Conservation (phyloP, 75 land plant species). For the Cryptomeria japonica region DNA sequence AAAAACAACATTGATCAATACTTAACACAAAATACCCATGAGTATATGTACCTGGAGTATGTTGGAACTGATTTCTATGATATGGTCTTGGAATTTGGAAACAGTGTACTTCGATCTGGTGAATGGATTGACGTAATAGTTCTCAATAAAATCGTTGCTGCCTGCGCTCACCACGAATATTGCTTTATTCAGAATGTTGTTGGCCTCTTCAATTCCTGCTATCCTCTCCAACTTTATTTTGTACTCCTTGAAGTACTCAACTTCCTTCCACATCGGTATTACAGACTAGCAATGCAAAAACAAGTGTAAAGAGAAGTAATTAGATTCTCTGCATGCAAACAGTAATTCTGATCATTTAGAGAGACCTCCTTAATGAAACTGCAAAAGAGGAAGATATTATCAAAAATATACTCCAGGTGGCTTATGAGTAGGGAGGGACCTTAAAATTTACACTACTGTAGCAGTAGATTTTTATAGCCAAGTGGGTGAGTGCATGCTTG, state of each 20-base stretch:
- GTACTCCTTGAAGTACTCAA: slow-evolving; percentile 46
- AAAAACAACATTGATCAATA: too few species aligned
- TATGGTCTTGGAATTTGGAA: slow-evolving; percentile 29
- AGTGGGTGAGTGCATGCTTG: neutral
- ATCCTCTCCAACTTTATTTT: slow-evolving; percentile 4
- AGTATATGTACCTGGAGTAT: slow-evolving; percentile 24
- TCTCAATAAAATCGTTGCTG: slow-evolving; percentile 45
- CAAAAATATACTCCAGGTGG: neutral
- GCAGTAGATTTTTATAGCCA: neutral
- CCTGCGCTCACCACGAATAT: slow-evolving; percentile 41
- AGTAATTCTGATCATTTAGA: neutral
- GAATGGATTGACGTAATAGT: slow-evolving; percentile 28
- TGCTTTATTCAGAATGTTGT: slow-evolving; percentile 15
- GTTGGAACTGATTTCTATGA: slow-evolving; percentile 18
- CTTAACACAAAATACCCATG: too few species aligned
- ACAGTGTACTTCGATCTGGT: slow-evolving; percentile 20
- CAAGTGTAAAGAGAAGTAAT: neutral
- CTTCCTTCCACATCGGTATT: slow-evolving; percentile 29
- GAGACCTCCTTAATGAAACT: neutral
- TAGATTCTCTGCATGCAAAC: neutral
- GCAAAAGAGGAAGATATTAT: too few species aligned
- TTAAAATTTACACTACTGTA: neutral
- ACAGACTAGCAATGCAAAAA: slow-evolving; percentile 21
- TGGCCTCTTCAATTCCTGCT: slow-evolving; percentile 27
- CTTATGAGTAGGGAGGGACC: neutral